Conservation (phyloP, 2,329 filamentous ascomycete species). For the Paecilomyces variotii region DNA sequence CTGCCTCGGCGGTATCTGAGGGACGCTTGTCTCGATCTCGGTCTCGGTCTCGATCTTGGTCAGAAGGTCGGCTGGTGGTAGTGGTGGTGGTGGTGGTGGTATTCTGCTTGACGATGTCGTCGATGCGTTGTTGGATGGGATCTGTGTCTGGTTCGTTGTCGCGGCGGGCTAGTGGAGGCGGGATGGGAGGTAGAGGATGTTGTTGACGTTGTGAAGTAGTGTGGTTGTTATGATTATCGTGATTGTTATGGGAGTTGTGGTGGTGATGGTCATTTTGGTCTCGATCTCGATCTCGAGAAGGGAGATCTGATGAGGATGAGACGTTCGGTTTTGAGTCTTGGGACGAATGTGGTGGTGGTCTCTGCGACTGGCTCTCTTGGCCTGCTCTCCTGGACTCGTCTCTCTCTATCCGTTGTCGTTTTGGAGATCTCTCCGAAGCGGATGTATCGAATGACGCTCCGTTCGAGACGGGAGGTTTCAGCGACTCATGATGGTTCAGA, state of each 20-base stretch:
- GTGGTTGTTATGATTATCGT: not conserved
- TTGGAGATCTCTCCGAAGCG: conserved; percentile 23
- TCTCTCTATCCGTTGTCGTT: conserved; percentile 25
- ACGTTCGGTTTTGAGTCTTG: not conserved
- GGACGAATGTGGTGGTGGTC: not conserved
- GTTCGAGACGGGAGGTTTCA: conserved; percentile 5
- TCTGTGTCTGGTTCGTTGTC: conserved; percentile 11
- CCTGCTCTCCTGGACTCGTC: conserved; percentile 4
- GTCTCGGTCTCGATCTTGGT: conserved; percentile 11
- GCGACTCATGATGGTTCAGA: conserved; percentile 6
- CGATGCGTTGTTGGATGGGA: conserved; percentile 29
- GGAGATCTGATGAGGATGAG: conserved; percentile 1
- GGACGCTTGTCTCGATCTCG: conserved; percentile 3
- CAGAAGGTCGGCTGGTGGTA: conserved; percentile 1
- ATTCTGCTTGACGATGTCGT: conserved; percentile 25
- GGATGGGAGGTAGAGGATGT: conserved; percentile 8
- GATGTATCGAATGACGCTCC: conserved; percentile 9
- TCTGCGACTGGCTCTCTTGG: not conserved
- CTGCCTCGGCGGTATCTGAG: conserved; percentile 1
- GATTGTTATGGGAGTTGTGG: conserved; percentile 7
- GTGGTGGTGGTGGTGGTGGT: conserved; percentile 7
- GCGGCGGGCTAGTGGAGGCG: conserved; percentile 6
- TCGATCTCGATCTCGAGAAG: conserved; percentile 1
- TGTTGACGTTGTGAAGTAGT: conserved; percentile 10
- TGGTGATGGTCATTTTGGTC: not conserved